Base-by-base conservation (phyloP, 768 basidiomycete species). In the Serendipita sp. region DNA sequence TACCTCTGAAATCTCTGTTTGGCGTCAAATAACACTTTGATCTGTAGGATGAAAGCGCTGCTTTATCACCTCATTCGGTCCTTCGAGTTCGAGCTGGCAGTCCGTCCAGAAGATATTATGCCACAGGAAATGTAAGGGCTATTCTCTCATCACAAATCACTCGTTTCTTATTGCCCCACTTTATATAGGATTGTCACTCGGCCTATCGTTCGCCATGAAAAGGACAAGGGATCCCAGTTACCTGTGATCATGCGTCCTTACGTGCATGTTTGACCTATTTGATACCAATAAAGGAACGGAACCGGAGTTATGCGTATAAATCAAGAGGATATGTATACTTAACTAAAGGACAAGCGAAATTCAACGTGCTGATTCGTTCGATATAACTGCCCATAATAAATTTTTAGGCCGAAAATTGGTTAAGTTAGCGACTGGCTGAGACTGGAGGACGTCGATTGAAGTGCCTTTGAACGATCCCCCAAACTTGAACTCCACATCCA, bases 1-100 rank as follows among this genome's bases (percentile, higher is more conserved):
- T 42, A 81, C 17, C 3, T n/a, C n/a, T n/a, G 17, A 11, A 3
- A 2, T 2, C 13, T 28, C 26, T 43, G 42, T 43, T n/a, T n/a
- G n/a, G 13, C 20, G 13, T n/a, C 20, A 43, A 43, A 13, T n/a
- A 13, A 13, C 42, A 43, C 42, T 43, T 43, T n/a, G 13, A n/a
- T 38, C n/a, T 50, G 9, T 17, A 58, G 53, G 31, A 58, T 58
- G 53, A 58, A 58, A 28, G 53, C 24, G 7, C 53, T 58, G 17
- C 30, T 58, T 7, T 26, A 24, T 24, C 53, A 58, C n/a, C 53
- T 58, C n/a, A 24, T 58, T n/a, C 53, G 53, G 11, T 24, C n/a
- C 31, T 58, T 58, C 30, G 53, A 58, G 24, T 58, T 58, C 24
- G 22, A 58, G 24, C 53, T 58, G 4, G 53, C 53, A 7, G 53